Evolutionary conservation across 2,329 filamentous ascomycete species (phyloP).

Genomic region (Neofusicoccum umdonicola): DNA sequence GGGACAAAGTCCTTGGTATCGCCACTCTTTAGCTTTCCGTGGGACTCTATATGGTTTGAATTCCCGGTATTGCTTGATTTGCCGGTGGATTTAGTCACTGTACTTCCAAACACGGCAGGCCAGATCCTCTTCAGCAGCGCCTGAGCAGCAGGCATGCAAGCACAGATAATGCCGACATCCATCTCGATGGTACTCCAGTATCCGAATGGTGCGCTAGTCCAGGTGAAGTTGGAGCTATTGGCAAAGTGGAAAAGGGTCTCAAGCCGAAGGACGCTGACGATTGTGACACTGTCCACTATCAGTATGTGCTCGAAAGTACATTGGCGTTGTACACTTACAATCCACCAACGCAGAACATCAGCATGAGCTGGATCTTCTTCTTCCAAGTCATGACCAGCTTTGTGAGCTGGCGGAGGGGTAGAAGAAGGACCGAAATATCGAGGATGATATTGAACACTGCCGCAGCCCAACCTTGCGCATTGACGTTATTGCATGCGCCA

Average conservation of each 20-base stretch:
- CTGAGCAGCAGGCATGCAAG: slow-evolving; percentile 39
- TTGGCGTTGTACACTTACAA: slow-evolving; percentile 26
- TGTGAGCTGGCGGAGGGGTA: slow-evolving; percentile 32
- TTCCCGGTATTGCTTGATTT: neutral
- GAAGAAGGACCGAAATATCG: slow-evolving; percentile 28
- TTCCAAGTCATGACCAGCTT: slow-evolving; percentile 28
- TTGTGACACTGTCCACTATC: slow-evolving; percentile 31
- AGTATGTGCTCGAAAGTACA: neutral
- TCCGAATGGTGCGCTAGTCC: slow-evolving; percentile 19
- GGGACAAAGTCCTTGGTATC: slow-evolving; percentile 4
- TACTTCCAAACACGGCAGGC: neutral
- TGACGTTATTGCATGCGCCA: slow-evolving; percentile 36
- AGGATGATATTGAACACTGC: slow-evolving; percentile 32
- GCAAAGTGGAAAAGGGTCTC: slow-evolving; percentile 44
- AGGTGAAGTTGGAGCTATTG: slow-evolving; percentile 39
- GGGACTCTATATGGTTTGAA: neutral
- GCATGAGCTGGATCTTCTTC: slow-evolving; percentile 33
- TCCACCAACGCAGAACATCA: slow-evolving; percentile 38
- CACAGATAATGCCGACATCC: slow-evolving; percentile 46
- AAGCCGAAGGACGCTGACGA: slow-evolving; percentile 45
- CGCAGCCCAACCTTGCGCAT: slow-evolving; percentile 32
- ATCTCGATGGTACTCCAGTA: slow-evolving; percentile 45
- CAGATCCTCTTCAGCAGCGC: neutral
- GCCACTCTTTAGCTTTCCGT: neutral
- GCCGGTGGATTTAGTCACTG: neutral